A percentile compares a stretch with the other conserved stretches of the same genome.
Conservation (phyloP, 768 basidiomycete species). For the Leccinum aurantiacum region DNA sequence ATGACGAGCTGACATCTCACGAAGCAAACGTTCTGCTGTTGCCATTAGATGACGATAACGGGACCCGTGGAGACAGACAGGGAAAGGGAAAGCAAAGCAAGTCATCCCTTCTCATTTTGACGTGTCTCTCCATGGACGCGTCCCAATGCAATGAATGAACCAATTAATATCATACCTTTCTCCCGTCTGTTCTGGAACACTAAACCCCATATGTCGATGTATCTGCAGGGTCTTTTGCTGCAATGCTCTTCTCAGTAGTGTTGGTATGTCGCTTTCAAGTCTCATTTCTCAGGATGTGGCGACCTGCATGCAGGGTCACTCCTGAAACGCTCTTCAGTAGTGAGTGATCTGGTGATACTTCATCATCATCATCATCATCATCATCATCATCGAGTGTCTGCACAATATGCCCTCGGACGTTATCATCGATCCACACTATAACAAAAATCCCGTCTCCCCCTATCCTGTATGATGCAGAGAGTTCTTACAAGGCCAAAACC, state of each 20-base stretch:
- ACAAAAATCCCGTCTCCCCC: neutral
- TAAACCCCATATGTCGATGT: too few species aligned
- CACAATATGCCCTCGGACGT: constrained; percentile 8
- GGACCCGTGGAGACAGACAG: neutral
- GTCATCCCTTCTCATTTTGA: neutral
- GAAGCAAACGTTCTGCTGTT: neutral
- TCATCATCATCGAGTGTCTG: neutral
- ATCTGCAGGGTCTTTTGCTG: neutral
- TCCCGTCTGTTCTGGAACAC: too few species aligned
- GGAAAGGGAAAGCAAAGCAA: neutral
- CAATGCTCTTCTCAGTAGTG: neutral
- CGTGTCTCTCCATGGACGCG: too few species aligned
- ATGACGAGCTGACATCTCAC: neutral
- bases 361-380: too few species aligned
- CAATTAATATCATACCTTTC: neutral
- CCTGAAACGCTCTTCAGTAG: neutral
- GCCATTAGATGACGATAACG: neutral
- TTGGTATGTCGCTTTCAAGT: neutral
- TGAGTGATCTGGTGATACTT: neutral
- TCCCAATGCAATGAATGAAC: neutral
- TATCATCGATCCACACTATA: constrained; percentile 1
- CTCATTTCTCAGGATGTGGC: neutral
- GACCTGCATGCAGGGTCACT: too few species aligned
- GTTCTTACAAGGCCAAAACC: neutral
- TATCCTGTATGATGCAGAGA: constrained; percentile 2